These are phyloP conservation scores for Ustilago hordei DNA, from an alignment of 1,284 basidiomycete genomes.

Conservation along the genomic window DNA sequence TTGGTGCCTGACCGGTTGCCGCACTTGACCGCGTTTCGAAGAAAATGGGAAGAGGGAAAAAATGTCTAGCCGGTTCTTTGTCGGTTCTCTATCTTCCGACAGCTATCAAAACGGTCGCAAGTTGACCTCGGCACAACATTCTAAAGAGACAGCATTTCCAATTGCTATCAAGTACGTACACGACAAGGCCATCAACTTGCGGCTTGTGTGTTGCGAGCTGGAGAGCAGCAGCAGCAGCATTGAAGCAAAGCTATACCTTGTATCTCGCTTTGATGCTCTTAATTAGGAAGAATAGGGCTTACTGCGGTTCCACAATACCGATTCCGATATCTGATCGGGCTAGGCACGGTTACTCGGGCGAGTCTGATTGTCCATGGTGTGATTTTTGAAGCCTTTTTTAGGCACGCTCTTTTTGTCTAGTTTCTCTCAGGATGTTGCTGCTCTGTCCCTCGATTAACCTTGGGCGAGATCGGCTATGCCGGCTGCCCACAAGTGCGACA, in stretches of 20 bases:
- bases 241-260: not conserved
- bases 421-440: not conserved
- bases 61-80: conserved; percentile 2
- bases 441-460: too few species aligned
- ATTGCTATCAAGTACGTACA: not conserved
- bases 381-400: not conserved
- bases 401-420: not conserved
- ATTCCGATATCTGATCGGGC: not conserved
- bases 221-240: not conserved
- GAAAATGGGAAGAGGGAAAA: not conserved
- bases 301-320: not conserved
- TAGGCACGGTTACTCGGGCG: not conserved
- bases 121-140: conserved; percentile 1
- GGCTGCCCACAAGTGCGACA: too few species aligned
- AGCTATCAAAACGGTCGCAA: conserved; percentile 1
- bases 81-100: conserved; percentile 6
- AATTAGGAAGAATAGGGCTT: not conserved
- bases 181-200: not conserved
- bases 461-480: too few species aligned
- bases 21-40: not conserved
- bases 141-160: not conserved
- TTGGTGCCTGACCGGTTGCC: not conserved
- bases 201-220: not conserved
- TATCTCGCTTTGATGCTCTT: not conserved
- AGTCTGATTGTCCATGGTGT: not conserved